A percentile compares a stretch with the other conserved stretches of the same genome.
Conservation (phyloP, 495 filamentous ascomycete genomes). For the Oidiodendron maius region DNA sequence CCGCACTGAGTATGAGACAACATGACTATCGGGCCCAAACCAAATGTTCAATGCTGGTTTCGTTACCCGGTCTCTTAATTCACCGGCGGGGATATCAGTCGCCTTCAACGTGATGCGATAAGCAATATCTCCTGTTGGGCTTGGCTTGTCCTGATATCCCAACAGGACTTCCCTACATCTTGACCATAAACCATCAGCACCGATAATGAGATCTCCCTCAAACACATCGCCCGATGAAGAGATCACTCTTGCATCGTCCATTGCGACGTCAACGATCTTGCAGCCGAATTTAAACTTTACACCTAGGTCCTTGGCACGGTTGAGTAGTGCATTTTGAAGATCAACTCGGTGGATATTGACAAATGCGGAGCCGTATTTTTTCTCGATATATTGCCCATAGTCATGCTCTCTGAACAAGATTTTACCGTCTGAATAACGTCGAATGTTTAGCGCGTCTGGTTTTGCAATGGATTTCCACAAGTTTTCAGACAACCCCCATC, state of each 20-base stretch:
- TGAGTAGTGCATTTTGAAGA: constrained; percentile 46
- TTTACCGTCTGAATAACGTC: constrained; percentile 10
- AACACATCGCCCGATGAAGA: constrained; percentile 26
- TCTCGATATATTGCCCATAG: constrained; percentile 45
- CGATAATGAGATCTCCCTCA: constrained; percentile 48
- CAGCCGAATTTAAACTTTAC: constrained; percentile 41
- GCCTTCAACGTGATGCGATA: constrained; percentile 50
- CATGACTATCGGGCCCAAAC: constrained; percentile 55
- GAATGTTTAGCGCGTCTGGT: constrained; percentile 23
- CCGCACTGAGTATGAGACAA: constrained; percentile 51
- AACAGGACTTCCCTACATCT: constrained; percentile 42
- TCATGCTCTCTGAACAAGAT: constrained; percentile 28
- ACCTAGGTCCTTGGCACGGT: constrained; percentile 48
- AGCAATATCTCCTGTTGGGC: constrained; percentile 61
- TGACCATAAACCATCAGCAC: constrained; percentile 53
- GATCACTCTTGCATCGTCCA: constrained; percentile 18
- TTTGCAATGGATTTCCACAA: constrained; percentile 28
- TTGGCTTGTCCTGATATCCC: constrained; percentile 34
- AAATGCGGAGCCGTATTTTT: constrained; percentile 34
- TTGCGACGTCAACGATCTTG: constrained; percentile 20
- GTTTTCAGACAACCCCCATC: constrained; percentile 31
- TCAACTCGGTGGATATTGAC: constrained; percentile 54
- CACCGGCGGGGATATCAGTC: constrained; percentile 39
- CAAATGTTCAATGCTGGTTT: constrained; percentile 63
- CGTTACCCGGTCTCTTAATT: constrained; percentile 35